phyloP scores from a whole-genome alignment of 352 stramenopile species.

The Peronospora destructor region DNA sequence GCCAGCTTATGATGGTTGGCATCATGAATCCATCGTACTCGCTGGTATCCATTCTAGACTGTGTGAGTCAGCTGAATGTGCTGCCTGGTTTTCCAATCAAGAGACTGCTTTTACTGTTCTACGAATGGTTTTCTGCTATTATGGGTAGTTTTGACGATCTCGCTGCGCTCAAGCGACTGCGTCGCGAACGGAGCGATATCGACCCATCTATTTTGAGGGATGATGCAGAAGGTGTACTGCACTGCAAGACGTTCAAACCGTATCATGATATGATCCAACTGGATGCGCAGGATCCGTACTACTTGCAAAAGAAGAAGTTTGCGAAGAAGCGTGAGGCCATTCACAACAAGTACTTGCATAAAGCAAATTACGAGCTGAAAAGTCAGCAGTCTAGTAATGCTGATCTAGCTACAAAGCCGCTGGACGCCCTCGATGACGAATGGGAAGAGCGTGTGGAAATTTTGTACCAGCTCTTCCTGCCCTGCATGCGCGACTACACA shows the following conservation, averaged over 20 bases:
- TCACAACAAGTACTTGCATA: conserved; percentile 69
- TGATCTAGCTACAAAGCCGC: conserved; percentile 36
- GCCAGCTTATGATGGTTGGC: conserved; percentile 61
- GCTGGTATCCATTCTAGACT: conserved; percentile 68
- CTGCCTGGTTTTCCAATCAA: conserved; percentile 76
- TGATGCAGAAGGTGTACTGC: conserved; percentile 38
- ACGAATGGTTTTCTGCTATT: conserved; percentile 58
- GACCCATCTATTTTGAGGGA: conserved; percentile 44
- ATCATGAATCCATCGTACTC: conserved; percentile 47
- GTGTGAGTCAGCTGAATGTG: conserved; percentile 58
- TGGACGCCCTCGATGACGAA: conserved; percentile 59
- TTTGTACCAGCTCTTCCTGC: conserved; percentile 65
- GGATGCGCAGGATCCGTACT: conserved; percentile 61
- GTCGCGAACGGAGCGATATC: conserved; percentile 34
- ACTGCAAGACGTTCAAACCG: conserved; percentile 63
- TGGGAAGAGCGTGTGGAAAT: conserved; percentile 62
- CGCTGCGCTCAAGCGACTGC: conserved; percentile 44
- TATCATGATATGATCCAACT: conserved; percentile 44
- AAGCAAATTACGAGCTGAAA: conserved; percentile 54
- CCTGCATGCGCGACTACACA: conserved; percentile 65
- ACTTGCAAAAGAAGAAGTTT: conserved; percentile 69
- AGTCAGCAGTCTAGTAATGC: conserved; percentile 33
- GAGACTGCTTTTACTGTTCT: conserved; percentile 60
- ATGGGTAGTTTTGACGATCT: conserved; percentile 50
- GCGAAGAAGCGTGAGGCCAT: conserved; percentile 51